phyloP scores from a whole-genome alignment of 257 asterid genomes.

The Osmanthus fragrans region DNA sequence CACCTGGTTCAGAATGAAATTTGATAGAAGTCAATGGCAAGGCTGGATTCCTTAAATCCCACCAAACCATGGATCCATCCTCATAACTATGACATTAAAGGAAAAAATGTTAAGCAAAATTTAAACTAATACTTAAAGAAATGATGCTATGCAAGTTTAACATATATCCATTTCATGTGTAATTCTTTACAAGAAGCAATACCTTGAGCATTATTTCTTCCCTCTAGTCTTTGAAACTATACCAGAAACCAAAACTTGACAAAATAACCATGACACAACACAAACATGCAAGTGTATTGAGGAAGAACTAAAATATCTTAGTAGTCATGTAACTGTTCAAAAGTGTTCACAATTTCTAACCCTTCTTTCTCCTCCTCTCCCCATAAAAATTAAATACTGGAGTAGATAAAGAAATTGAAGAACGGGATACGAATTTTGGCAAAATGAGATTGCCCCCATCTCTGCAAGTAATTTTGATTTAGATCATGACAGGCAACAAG shows the following conservation, averaged over 20 bases:
- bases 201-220: not conserved
- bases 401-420: not conserved
- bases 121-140: not conserved
- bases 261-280: not conserved
- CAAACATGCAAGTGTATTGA: not conserved
- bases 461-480: not conserved
- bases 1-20: conserved; percentile 79
- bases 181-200: not conserved
- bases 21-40: conserved; percentile 69
- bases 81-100: conserved; percentile 46
- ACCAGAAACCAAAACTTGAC: not conserved
- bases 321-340: not conserved
- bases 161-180: not conserved
- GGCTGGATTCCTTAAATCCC: conserved; percentile 82
- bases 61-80: conserved; percentile 90
- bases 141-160: not conserved
- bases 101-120: not conserved
- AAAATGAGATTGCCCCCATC: not conserved
- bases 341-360: not conserved
- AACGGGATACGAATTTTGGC: not conserved
- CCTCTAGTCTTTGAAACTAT: not conserved
- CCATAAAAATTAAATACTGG: no score
- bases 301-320: not conserved
- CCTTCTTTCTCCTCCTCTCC: not conserved
- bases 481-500: not conserved